Conservation (phyloP, 2,329 filamentous ascomycete species). For the Diaporthe sp. region DNA sequence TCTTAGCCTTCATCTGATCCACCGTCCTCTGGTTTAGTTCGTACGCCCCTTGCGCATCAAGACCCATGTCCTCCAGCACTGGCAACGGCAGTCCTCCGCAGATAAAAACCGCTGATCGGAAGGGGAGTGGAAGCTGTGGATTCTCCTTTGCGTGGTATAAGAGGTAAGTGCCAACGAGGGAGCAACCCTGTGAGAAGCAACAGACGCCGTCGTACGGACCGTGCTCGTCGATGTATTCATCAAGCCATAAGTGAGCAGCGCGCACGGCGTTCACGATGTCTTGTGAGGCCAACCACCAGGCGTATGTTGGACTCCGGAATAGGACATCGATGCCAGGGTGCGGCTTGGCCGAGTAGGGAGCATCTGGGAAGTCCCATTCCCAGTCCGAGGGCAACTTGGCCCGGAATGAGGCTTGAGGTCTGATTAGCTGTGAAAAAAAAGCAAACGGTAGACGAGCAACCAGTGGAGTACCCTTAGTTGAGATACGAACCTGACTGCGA, state of each 20-base stretch:
- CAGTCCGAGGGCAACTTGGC: conserved; percentile 50
- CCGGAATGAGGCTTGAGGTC: conserved; percentile 51
- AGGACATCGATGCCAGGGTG: conserved; percentile 53
- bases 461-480: not conserved
- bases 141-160: conserved; percentile 54
- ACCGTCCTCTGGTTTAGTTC: conserved; percentile 48
- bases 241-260: conserved; percentile 53
- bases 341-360: conserved; percentile 49
- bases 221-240: conserved; percentile 50
- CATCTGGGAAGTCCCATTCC: conserved; percentile 54
- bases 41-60: conserved; percentile 50
- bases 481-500: conserved; percentile 52
- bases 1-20: conserved; percentile 47
- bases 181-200: conserved; percentile 57
- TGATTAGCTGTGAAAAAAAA: conserved; percentile 5
- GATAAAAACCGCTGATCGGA: conserved; percentile 57
- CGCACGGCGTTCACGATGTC: conserved; percentile 50
- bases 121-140: conserved; percentile 50
- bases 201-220: conserved; percentile 54
- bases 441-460: not conserved
- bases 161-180: conserved; percentile 56
- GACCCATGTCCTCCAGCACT: conserved; percentile 53
- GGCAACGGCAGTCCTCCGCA: conserved; percentile 55
- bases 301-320: conserved; percentile 48
- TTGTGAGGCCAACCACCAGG: conserved; percentile 48